A percentile compares a stretch with the other conserved stretches of the same genome.
These are phyloP conservation scores for Bimuria novae-zelandiae DNA, from an alignment of 2,329 filamentous ascomycete genomes.

Conservation along the genomic window DNA sequence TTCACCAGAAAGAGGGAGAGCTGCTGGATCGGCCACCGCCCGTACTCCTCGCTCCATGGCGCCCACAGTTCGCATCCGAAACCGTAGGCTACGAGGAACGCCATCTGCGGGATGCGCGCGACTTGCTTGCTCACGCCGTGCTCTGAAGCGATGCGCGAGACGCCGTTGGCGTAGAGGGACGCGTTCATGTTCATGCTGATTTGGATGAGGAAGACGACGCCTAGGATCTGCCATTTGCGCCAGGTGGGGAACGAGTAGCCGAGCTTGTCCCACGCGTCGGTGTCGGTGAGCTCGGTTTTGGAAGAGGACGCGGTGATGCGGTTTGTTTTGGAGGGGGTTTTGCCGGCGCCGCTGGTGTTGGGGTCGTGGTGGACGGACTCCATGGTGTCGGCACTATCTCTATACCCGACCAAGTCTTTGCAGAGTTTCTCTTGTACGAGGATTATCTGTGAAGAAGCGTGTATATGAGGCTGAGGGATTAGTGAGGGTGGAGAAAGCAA, in stretches of 20 bases:
- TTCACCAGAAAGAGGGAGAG: slow-evolving; percentile 58
- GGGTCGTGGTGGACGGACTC: slow-evolving; percentile 26
- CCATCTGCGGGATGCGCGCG: slow-evolving; percentile 54
- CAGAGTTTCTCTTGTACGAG: too few relatives aligned
- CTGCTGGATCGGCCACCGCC: slow-evolving; percentile 58
- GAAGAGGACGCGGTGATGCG: slow-evolving; percentile 20
- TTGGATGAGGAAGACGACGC: slow-evolving; percentile 58
- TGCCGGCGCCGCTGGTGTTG: slow-evolving; percentile 19
- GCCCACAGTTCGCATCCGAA: slow-evolving; percentile 60
- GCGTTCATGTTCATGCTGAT: slow-evolving; percentile 59
- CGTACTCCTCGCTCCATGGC: slow-evolving; percentile 60
- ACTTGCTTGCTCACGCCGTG: slow-evolving; percentile 54
- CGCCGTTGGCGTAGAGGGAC: slow-evolving; percentile 55
- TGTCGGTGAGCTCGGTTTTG: slow-evolving; percentile 45
- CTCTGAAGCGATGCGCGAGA: slow-evolving; percentile 50
- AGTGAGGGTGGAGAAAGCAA: background rate
- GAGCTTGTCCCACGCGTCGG: slow-evolving; percentile 48
- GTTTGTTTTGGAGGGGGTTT: slow-evolving; percentile 20
- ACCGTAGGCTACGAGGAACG: slow-evolving; percentile 56
- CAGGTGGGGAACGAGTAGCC: slow-evolving; percentile 51
- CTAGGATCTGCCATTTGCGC: slow-evolving; percentile 57
- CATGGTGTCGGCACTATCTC: slow-evolving; percentile 1
- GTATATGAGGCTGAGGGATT: too few relatives aligned
- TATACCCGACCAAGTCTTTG: too few relatives aligned
- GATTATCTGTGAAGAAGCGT: too few relatives aligned